phyloP scores from a whole-genome alignment of 2,329 filamentous ascomycete species.

The Xylariaceae sp. region DNA sequence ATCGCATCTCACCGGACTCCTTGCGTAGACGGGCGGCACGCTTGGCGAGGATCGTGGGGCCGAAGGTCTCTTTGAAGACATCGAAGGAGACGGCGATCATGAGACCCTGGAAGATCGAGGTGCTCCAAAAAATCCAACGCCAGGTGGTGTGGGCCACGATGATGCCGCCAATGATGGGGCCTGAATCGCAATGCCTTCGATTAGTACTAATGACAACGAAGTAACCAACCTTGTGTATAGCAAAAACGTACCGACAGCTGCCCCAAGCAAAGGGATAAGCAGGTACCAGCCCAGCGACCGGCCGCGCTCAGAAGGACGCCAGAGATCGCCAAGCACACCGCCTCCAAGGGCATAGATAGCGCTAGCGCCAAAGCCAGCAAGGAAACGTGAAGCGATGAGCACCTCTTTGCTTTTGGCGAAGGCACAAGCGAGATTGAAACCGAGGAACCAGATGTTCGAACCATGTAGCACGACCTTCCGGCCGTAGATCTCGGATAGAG shows the following conservation, averaged over 20 bases:
- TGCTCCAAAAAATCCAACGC: slow-evolving; percentile 46
- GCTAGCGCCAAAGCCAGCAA: slow-evolving; percentile 47
- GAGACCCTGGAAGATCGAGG: slow-evolving; percentile 38
- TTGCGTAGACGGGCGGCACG: slow-evolving; percentile 32
- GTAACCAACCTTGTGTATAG: no score
- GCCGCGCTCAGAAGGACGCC: slow-evolving; percentile 42
- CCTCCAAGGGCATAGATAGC: slow-evolving; percentile 43
- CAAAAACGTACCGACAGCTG: slow-evolving; percentile 32
- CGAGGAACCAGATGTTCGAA: slow-evolving; percentile 46
- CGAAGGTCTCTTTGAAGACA: slow-evolving; percentile 38
- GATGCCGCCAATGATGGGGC: slow-evolving; percentile 33
- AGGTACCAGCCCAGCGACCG: slow-evolving; percentile 36
- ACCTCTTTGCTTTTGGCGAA: slow-evolving; percentile 36
- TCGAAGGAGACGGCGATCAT: slow-evolving; percentile 33
- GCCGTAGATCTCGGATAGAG: slow-evolving; percentile 46
- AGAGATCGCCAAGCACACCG: slow-evolving; percentile 46
- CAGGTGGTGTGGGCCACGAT: slow-evolving; percentile 35
- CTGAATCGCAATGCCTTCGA: no score
- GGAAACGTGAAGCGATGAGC: slow-evolving; percentile 42
- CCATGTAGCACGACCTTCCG: slow-evolving; percentile 38
- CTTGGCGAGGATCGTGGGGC: slow-evolving; percentile 31
- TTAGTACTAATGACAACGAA: no score
- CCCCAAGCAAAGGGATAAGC: slow-evolving; percentile 38
- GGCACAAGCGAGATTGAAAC: slow-evolving; percentile 46
- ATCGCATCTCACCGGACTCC: slow-evolving; percentile 29